Base-by-base conservation (phyloP, 768 basidiomycete species). In the Scleroderma bovista region DNA sequence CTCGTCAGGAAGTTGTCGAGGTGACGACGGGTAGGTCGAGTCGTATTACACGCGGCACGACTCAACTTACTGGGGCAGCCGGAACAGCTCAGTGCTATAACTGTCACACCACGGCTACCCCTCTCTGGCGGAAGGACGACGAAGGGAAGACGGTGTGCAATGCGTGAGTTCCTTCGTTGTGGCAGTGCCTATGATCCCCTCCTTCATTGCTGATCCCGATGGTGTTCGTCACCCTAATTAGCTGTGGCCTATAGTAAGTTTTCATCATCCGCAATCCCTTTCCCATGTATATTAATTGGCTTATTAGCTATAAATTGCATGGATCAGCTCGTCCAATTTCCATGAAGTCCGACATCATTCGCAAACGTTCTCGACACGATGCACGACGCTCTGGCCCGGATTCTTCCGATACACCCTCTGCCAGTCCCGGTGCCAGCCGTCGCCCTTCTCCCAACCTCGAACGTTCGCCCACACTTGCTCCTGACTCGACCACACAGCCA, bases 111-210 rank as follows among this genome's bases (percentile, higher is more conserved):
- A 91, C 87, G 3, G 87, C 88, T 13, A 91, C 89, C 6, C 90
- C 90, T 12, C 78, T 92, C 36, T 92, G 89, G 89, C 78, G 89
- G 54, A 92, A 92, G 68, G 90, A 92, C 58, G 88, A 91, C 58
- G 90, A 91, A 68, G 89, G 89, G 48, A 88, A 88, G 73, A 92
- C 89, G 0, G 87, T 92, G 36, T 92, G 90, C 72, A 92, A 92
- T 59, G 89, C 90, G 85, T 91, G 65, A 67, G 85, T 80, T 9
- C 26, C 4, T 29, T 29, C 9, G 23, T 39, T 45, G 11, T 36
- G 3, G 20, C 44, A n/a, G 6, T n/a, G 15, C 45, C 9, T 12
- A 23, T 36, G n/a, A 29, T 51, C 47, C 40, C n/a, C 47, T 44
- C 48, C 32, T 52, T 37, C 47, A 45, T 56, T 32, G 55, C 44